These are phyloP conservation scores for Trametes gibbosa DNA, from an alignment of 768 basidiomycete genomes.

Conservation along the genomic window DNA sequence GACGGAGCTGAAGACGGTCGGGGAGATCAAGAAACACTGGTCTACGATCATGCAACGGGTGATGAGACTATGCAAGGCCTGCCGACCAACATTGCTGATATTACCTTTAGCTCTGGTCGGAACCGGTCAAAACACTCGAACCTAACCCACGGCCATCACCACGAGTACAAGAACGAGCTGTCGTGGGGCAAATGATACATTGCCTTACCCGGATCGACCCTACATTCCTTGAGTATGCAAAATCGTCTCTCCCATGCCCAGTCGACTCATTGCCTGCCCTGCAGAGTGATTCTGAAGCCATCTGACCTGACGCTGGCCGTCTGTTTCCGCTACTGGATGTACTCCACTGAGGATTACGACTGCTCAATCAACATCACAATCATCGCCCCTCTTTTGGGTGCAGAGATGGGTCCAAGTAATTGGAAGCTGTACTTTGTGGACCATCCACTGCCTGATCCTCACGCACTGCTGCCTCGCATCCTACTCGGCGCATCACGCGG, in stretches of 20 bases:
- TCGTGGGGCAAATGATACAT: conserved; percentile 1
- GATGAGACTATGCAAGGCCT: neutral
- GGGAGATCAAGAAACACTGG: conserved; percentile 10
- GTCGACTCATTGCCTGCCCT: neutral
- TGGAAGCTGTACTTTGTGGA: neutral
- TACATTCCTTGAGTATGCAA: conserved; percentile 11
- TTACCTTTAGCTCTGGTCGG: conserved; percentile 3
- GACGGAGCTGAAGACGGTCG: conserved; percentile 7
- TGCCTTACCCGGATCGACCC: conserved; percentile 7
- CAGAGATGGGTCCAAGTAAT: neutral
- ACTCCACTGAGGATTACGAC: neutral
- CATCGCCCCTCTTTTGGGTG: neutral
- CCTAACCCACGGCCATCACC: neutral
- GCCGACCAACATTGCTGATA: neutral
- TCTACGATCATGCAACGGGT: conserved; percentile 10
- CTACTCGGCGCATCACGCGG: conserved; percentile 1
- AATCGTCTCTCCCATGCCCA: neutral
- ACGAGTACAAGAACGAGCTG: neutral
- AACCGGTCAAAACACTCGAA: neutral
- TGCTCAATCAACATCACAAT: neutral
- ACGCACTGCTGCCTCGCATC: neutral
- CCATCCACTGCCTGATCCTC: neutral
- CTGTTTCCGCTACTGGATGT: conserved; percentile 6
- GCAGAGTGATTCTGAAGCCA: conserved; percentile 7
- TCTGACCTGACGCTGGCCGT: conserved; percentile 9